Conservation (phyloP, 2,329 filamentous ascomycete genomes). For the Beauveria sp. region DNA sequence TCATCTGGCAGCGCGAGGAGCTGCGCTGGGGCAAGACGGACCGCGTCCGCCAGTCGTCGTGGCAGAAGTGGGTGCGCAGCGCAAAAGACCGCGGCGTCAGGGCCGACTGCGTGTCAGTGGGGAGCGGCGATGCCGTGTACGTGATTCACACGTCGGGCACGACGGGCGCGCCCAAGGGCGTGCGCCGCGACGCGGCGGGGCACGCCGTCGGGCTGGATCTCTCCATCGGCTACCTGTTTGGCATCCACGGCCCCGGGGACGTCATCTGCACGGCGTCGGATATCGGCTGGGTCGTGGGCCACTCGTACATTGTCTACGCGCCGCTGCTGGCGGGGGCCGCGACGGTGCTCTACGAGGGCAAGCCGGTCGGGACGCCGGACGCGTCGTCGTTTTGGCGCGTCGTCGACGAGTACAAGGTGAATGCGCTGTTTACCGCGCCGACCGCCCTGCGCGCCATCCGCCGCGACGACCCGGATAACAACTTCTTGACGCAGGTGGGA, state of each 20-base stretch:
- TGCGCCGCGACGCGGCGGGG: conserved; percentile 73
- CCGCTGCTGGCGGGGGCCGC: conserved; percentile 79
- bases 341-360: conserved; percentile 88
- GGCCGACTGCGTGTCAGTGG: conserved; percentile 70
- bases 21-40: conserved; percentile 65
- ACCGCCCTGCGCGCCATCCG: conserved; percentile 82
- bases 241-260: conserved; percentile 74
- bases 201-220: conserved; percentile 80
- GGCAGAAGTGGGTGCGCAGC: conserved; percentile 69
- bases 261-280: conserved; percentile 70
- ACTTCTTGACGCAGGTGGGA: conserved; percentile 55
- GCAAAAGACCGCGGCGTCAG: conserved; percentile 59
- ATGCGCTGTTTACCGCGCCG: conserved; percentile 77
- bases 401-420: conserved; percentile 77
- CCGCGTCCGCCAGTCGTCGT: conserved; percentile 64
- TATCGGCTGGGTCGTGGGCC: conserved; percentile 68
- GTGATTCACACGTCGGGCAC: conserved; percentile 86
- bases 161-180: conserved; percentile 76
- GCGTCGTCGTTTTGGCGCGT: conserved; percentile 85
- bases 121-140: conserved; percentile 73
- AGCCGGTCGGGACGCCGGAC: conserved; percentile 82
- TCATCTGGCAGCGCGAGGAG: conserved; percentile 81
- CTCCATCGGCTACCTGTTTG: conserved; percentile 76
- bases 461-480: conserved; percentile 73
- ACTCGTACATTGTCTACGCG: conserved; percentile 83